Base-by-base conservation (phyloP, 2,329 filamentous ascomycete species). In the Eutypa lata region DNA sequence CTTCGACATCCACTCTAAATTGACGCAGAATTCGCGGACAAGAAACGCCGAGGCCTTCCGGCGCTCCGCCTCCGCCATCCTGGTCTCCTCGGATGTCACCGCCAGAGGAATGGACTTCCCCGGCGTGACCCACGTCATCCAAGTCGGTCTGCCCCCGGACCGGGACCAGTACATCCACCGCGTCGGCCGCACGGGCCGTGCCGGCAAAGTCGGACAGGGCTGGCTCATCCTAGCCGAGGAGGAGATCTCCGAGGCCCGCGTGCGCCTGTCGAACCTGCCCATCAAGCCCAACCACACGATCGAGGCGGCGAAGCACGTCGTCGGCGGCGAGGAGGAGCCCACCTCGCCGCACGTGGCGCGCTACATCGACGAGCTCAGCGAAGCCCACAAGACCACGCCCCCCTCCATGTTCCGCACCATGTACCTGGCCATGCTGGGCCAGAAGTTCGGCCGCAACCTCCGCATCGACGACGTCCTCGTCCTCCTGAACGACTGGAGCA, bases 51-150 rank as follows among this genome's bases (percentile, higher is more conserved):
- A 93, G 0, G 66, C 62, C 24, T 99, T 97, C 83, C 86, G 89
- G 45, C 65, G 63, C 14, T 72, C 82, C n/a, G 66, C 72, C 26
- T 80, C 78, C 31, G 90, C 78, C 26, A 76, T 93, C 52, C 77
- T 92, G 45, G 81, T 91, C 66, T 90, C 89, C 2, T 90, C 89
- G 2, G 89, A 93, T 68, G 89, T 93, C 31, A 89, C 88, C 6
- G 88, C 89, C 13, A 80, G 89, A 69, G 89, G 89, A 60, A 91
- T 93, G 86, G 89, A 93, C 67, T 91, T 91, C 72, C 89, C 89
- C 26, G 77, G 84, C 50, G 89, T 92, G 21, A 88, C 86, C n/a
- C 88, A 91, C 63, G 88, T 91, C 56, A 85, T 92, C 53, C 89
- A 92, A 63, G 65, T 90, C 16, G 86, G 89, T 57, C 63, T 81